Base-by-base conservation (phyloP, 176 grass and related monocot species). In the Areca catechu region DNA sequence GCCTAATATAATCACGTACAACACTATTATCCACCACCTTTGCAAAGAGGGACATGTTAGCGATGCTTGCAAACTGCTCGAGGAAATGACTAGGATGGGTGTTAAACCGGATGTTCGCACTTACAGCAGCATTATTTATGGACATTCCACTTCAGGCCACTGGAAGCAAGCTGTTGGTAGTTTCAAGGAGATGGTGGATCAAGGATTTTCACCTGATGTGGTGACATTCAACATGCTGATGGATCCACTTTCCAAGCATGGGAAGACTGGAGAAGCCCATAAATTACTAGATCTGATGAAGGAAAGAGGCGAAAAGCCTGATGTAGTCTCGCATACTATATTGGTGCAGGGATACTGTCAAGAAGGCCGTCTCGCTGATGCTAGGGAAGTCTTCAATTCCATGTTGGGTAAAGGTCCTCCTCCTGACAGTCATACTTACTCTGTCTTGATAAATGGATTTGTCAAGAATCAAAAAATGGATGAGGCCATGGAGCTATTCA, bases 211-310 rank as follows among this genome's bases (percentile, higher is more conserved):
- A 62, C 78, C 74, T 30, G 0, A 60, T 65, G 4, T 19, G 20
- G 20, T 22, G 20, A 71, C 16, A 1, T 78, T 30, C 49, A 78
- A 0, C 27, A 4, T 1, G 2, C 49, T 80, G 3, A 76, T 76
- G 48, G 15, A 5, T 21, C 69, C 37, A 3, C 60, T 80, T 23
- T 80, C 61, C 27, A 74, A 60, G 49, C 16, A 81, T 20, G 50
- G 48, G 7, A 37, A 48, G 19, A 50, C 20, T 19, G 0, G 27
- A 48, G 59, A 73, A 56, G 20, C 57, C 29, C 29, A 25, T 21
- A 86, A 56, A 53, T 62, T 66, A 20, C 51, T 81, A 37, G 56
- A 76, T 58, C 21, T 63, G 2, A 61, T 79, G 57, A 4, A 19
- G 17, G 9, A 60, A 16, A 79, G 3, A 63, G 64, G 59, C 1